Evolutionary conservation across 73 alveolate species (phyloP), one percentile per base, ranked within the genome.

Genomic region (Symbiodinium natans): DNA sequence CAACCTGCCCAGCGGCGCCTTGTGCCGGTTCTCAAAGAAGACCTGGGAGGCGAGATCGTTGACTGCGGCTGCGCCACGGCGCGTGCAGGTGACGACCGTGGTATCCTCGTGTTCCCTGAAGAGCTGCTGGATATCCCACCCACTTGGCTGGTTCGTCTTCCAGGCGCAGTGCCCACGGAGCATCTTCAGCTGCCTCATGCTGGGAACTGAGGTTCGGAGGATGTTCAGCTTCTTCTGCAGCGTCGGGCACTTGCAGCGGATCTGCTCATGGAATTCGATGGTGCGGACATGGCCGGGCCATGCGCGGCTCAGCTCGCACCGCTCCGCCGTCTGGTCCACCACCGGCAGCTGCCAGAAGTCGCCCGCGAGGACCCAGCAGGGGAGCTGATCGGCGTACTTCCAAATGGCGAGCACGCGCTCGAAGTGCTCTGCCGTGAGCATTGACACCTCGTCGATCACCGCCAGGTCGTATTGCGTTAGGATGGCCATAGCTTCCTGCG

Each of bases 11-110:
- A 89, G 31, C 2, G 85, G 87, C 43, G 27, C 19, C 48, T 63
- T 71, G 86, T 89, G 96, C 52, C 96, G 41, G 74, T 89, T 29
- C 9, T 63, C 77, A 59, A 89, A 89, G 34, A 89, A 41, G 36
- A 33, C 86, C 42, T 89, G 19, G 33, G 42, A 40, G 39, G 86
- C 96, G 34, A 59, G 40, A 52, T 23, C 52, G 52, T 89, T 89
- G 11, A 33, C 86, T 42, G 7, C 1, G 29, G 85, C 86, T 23
- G 42, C 27, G 25, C 63, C 96, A 19, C 21, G 41, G 31, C 96
- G 71, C 27, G 77, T 89, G 96, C 96, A 89, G 23, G 96, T 89
- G 52, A 89, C 96, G 56, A 89, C 42, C 52, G 87, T 89, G 38
- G 96, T 89, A n/a, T 59, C 54, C 7, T 23, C 34, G 75, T 68